Evolutionary conservation across 352 stramenopile species (phyloP).

Genomic region (Albugo candida): DNA sequence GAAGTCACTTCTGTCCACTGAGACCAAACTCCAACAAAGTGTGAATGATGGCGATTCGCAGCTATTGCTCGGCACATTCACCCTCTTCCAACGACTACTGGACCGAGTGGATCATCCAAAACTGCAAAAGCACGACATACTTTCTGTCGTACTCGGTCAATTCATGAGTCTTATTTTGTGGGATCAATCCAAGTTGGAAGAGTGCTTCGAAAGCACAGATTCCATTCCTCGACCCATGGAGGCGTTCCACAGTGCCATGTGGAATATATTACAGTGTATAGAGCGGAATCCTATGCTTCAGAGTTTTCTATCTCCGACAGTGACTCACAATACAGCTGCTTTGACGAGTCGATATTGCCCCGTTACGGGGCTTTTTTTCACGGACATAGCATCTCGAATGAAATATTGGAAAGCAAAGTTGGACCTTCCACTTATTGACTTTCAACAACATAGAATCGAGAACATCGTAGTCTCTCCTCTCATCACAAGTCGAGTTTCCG

Average conservation of each 20-base stretch:
- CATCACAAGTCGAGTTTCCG: conserved; percentile 19
- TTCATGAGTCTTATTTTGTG: too few species aligned
- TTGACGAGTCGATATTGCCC: conserved; percentile 51
- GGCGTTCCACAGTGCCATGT: conserved; percentile 50
- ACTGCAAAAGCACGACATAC: too few species aligned
- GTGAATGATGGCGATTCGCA: conserved; percentile 28
- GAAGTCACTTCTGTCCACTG: conserved; percentile 35
- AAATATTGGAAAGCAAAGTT: conserved; percentile 47
- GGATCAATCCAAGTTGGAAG: too few species aligned
- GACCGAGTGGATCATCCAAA: conserved; percentile 17
- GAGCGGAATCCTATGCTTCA: too few species aligned
- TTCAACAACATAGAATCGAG: neutral
- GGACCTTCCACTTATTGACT: conserved; percentile 26
- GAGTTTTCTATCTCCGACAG: too few species aligned
- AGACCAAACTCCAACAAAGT: conserved; percentile 43
- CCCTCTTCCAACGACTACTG: conserved; percentile 40
- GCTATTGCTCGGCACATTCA: conserved; percentile 32
- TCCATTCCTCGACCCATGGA: conserved; percentile 48
- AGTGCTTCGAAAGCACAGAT: conserved; percentile 15
- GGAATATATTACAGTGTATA: conserved; percentile 13
- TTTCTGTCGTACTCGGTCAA: too few species aligned
- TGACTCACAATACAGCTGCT: conserved; percentile 14
- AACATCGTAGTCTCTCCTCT: conserved; percentile 20
- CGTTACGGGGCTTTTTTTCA: conserved; percentile 55
- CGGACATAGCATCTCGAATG: conserved; percentile 16